Evolutionary conservation across 2,329 filamentous ascomycete genomes (phyloP).

Genomic region (Mollisiaceae sp.): DNA sequence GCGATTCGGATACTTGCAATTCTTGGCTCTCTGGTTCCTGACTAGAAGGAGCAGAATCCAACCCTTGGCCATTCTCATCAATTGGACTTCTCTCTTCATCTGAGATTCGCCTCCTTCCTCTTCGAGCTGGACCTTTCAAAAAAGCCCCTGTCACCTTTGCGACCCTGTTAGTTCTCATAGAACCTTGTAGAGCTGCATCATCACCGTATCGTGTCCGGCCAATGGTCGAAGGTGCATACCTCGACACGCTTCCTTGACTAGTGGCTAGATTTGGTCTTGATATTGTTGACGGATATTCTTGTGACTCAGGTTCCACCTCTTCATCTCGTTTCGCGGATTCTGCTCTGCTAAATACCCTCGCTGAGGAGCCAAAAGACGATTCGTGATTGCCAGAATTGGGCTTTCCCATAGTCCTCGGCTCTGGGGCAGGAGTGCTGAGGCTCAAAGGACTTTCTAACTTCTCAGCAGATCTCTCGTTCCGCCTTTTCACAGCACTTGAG

Average conservation of each 20-base stretch:
- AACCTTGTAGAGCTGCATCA: constrained; percentile 69
- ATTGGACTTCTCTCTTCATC: constrained; percentile 50
- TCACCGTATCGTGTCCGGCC: constrained; percentile 62
- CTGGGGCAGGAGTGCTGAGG: constrained; percentile 41
- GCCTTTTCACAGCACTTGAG: constrained; percentile 36
- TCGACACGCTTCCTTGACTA: constrained; percentile 58
- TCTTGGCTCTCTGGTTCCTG: constrained; percentile 40
- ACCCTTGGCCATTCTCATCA: constrained; percentile 43
- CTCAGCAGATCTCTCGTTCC: constrained; percentile 28
- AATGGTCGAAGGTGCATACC: constrained; percentile 54
- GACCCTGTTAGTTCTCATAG: constrained; percentile 77
- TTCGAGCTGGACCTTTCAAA: constrained; percentile 77
- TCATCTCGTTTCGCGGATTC: constrained; percentile 34
- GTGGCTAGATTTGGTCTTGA: constrained; percentile 53
- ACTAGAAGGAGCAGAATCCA: constrained; percentile 39
- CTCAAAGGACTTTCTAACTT: constrained; percentile 39
- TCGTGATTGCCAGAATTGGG: constrained; percentile 37
- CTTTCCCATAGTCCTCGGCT: constrained; percentile 39
- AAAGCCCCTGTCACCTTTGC: constrained; percentile 78
- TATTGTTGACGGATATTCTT: constrained; percentile 51
- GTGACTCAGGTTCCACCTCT: constrained; percentile 30
- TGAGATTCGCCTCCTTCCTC: constrained; percentile 68
- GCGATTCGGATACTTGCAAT: constrained; percentile 21
- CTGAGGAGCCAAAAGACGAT: constrained; percentile 39
- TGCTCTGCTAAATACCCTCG: constrained; percentile 32